Conservation (phyloP, 2,329 filamentous ascomycete species). For the Colletotrichum cordylinicola region DNA sequence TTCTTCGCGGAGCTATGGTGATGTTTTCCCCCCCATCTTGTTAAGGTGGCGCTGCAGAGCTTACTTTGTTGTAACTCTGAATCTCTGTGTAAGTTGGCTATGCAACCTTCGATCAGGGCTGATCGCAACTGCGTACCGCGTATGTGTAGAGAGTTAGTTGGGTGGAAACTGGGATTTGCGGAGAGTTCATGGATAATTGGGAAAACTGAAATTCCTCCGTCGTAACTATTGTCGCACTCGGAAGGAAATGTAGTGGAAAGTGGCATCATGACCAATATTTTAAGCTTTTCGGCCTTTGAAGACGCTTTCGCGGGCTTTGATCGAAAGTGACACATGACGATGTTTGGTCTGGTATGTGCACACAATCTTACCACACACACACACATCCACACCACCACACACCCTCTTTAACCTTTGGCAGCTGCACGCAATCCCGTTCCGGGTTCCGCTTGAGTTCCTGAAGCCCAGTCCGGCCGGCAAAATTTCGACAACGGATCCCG, state of each 20-base stretch:
- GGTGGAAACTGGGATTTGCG: background rate
- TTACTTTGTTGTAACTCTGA: background rate
- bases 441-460: background rate
- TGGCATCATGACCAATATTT: background rate
- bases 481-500: constrained; percentile 3
- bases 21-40: background rate
- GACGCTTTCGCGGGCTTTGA: constrained; percentile 19
- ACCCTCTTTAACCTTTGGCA: constrained; percentile 15
- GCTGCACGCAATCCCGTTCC: constrained; percentile 21
- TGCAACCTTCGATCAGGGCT: background rate
- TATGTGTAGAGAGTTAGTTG: background rate
- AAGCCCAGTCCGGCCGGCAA: constrained; percentile 1
- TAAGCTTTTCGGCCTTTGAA: constrained; percentile 21
- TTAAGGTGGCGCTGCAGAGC: constrained; percentile 5
- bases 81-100: background rate
- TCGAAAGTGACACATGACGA: constrained; percentile 18
- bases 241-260: background rate
- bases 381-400: background rate
- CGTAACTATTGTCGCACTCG: background rate
- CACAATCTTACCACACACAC: background rate
- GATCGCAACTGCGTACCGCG: background rate
- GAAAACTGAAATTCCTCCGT: background rate
- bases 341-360: constrained; percentile 4
- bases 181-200: background rate
- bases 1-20: background rate